Evolutionary conservation across 805 yeast species (phyloP).

Genomic region (Sugiyamaella chiloensis): DNA sequence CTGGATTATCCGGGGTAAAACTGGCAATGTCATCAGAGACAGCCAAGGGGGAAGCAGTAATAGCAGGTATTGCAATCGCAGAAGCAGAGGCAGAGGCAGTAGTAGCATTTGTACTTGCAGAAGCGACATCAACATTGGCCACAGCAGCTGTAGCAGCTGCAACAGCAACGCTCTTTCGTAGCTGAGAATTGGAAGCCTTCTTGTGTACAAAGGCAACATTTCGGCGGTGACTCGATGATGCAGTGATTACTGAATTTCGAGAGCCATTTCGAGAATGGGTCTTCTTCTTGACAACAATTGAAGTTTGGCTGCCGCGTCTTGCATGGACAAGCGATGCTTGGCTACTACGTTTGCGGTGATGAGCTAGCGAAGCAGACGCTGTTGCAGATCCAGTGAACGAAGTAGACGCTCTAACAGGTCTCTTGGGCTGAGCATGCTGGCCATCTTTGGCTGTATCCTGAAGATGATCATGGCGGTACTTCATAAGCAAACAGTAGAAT

Average conservation of each 20-base stretch:
- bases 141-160: background rate
- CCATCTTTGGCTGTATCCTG: slow-evolving; percentile 12
- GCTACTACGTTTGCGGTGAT: slow-evolving; percentile 13
- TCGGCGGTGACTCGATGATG: slow-evolving; percentile 27
- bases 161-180: background rate
- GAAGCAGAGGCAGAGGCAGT: no score
- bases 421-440: background rate
- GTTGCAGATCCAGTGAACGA: slow-evolving; percentile 6
- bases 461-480: slow-evolving; percentile 69
- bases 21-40: background rate
- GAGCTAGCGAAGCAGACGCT: slow-evolving; percentile 3
- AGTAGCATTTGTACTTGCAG: background rate
- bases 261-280: slow-evolving; percentile 24
- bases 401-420: slow-evolving; percentile 1
- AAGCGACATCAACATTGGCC: background rate
- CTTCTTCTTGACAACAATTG: background rate
- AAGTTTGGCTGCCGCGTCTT: slow-evolving; percentile 10
- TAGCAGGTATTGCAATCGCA: slow-evolving; percentile 1
- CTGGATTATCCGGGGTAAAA: background rate
- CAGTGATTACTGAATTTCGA: slow-evolving; percentile 23
- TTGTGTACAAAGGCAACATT: slow-evolving; percentile 25
- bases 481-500: slow-evolving; percentile 68
- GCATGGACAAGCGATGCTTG: slow-evolving; percentile 3
- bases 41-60: background rate
- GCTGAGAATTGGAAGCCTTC: slow-evolving; percentile 5